A percentile compares a stretch with the other conserved stretches of the same genome.
Evolutionary conservation across 306 rosid genomes (phyloP).

Genomic region (Trifolium subterraneum): DNA sequence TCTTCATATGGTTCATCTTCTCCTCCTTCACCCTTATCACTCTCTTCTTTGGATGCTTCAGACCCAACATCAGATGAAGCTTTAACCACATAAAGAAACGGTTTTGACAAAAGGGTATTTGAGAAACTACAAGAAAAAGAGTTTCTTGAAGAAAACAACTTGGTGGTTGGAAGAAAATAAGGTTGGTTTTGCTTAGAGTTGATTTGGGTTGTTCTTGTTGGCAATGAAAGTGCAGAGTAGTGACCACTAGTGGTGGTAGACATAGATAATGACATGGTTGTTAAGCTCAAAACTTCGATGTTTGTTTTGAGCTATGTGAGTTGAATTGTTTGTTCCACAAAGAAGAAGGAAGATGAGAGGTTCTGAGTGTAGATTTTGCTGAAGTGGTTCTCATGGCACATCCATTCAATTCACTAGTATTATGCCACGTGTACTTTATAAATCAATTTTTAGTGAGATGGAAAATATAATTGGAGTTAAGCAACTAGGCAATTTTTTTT

Average conservation of each 20-base stretch:
- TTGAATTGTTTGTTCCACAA: conserved; percentile 21
- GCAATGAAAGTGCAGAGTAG: conserved; percentile 61
- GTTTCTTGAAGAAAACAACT: conserved; percentile 49
- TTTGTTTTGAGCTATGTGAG: conserved; percentile 4
- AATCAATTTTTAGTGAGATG: not conserved
- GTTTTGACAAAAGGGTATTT: conserved; percentile 45
- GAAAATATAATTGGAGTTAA: not conserved
- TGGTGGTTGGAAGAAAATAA: conserved; percentile 41
- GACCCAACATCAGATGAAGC: conserved; percentile 74
- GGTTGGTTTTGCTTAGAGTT: conserved; percentile 46
- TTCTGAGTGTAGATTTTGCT: conserved; percentile 38
- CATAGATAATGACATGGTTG: conserved; percentile 67
- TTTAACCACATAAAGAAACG: conserved; percentile 50
- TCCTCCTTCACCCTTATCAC: conserved; percentile 16
- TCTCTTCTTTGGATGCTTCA: conserved; percentile 48
- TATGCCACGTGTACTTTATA: conserved; percentile 50
- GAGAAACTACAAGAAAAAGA: conserved; percentile 45
- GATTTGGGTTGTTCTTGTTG: conserved; percentile 48
- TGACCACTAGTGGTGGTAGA: conserved; percentile 63
- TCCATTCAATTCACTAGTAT: conserved; percentile 40
- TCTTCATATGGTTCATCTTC: conserved; percentile 65
- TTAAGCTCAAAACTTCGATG: conserved; percentile 26
- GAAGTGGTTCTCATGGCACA: conserved; percentile 46
- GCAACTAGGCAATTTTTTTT: too few relatives aligned
- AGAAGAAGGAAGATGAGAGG: conserved; percentile 43